Evolutionary conservation across 257 asterid genomes (phyloP).

Genomic region (Forsythia viridissima): DNA sequence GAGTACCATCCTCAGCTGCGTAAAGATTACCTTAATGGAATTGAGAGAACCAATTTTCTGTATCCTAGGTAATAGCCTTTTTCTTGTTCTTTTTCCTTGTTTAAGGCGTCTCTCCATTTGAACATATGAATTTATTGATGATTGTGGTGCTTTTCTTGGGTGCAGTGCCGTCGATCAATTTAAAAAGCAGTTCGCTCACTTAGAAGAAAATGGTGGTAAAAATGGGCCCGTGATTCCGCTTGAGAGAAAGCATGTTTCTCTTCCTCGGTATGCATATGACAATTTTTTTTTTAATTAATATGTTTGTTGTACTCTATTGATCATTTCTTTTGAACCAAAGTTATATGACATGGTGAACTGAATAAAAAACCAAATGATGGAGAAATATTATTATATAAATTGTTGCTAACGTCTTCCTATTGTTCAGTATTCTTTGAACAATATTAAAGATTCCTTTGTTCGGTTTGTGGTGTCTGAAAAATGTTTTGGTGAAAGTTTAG

Average conservation of each 20-base stretch:
- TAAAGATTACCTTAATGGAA: constrained; percentile 72
- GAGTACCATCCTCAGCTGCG: constrained; percentile 88
- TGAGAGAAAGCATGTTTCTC: constrained; percentile 79
- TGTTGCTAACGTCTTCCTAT: background rate
- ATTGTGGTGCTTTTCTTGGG: constrained; percentile 9
- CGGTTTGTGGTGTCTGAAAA: background rate
- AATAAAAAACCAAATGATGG: background rate
- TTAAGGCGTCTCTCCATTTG: background rate
- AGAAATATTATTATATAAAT: background rate
- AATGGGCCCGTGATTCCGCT: constrained; percentile 53
- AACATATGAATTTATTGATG: constrained; percentile 10
- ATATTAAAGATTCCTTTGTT: background rate
- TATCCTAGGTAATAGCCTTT: constrained; percentile 65
- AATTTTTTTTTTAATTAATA: background rate
- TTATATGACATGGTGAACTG: background rate
- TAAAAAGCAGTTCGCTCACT: constrained; percentile 70
- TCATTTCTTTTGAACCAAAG: background rate
- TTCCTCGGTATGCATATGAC: constrained; percentile 61
- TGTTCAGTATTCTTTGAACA: background rate
- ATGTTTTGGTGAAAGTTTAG: background rate
- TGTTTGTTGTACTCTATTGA: background rate
- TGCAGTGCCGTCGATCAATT: constrained; percentile 84
- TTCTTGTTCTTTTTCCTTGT: background rate
- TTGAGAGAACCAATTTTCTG: constrained; percentile 64
- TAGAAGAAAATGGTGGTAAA: constrained; percentile 72